Evolutionary conservation across 1,139 yeast species (phyloP).

Genomic region (Suhomyces maxii): DNA sequence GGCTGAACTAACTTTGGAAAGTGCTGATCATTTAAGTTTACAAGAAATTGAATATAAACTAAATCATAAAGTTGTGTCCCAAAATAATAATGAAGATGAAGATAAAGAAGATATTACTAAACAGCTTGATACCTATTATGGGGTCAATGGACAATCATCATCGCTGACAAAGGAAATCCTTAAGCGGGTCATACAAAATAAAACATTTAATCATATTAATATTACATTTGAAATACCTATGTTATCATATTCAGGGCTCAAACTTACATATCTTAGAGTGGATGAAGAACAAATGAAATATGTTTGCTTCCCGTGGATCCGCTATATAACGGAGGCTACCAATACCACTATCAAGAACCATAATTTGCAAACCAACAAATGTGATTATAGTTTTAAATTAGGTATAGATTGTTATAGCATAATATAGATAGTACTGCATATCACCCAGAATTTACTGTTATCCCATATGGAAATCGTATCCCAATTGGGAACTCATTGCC

Average conservation of each 20-base stretch:
- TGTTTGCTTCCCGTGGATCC: conserved; percentile 50
- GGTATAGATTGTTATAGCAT: conserved; percentile 17
- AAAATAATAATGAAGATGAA: conserved; percentile 12
- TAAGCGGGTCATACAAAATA: conserved; percentile 14
- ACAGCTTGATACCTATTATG: conserved; percentile 44
- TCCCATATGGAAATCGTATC: conserved; percentile 2
- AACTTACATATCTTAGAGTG: conserved; percentile 40
- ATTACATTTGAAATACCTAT: conserved; percentile 41
- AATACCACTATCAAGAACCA: background rate
- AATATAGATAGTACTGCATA: conserved; percentile 5
- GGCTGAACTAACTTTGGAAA: conserved; percentile 36
- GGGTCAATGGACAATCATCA: conserved; percentile 37
- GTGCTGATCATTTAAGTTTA: conserved; percentile 5
- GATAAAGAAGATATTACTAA: conserved; percentile 22
- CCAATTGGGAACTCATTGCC: conserved; percentile 7
- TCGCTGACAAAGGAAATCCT: conserved; percentile 27
- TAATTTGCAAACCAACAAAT: conserved; percentile 10
- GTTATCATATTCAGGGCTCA: conserved; percentile 46
- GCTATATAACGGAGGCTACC: conserved; percentile 37
- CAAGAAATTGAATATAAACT: conserved; percentile 8
- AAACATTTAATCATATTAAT: conserved; percentile 28
- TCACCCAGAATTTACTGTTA: background rate
- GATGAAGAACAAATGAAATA: conserved; percentile 45
- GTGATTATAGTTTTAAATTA: conserved; percentile 32
- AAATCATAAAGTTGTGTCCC: conserved; percentile 4